Evolutionary conservation across 2,329 filamentous ascomycete species (phyloP).

Genomic region (Aspergillus tamarii): DNA sequence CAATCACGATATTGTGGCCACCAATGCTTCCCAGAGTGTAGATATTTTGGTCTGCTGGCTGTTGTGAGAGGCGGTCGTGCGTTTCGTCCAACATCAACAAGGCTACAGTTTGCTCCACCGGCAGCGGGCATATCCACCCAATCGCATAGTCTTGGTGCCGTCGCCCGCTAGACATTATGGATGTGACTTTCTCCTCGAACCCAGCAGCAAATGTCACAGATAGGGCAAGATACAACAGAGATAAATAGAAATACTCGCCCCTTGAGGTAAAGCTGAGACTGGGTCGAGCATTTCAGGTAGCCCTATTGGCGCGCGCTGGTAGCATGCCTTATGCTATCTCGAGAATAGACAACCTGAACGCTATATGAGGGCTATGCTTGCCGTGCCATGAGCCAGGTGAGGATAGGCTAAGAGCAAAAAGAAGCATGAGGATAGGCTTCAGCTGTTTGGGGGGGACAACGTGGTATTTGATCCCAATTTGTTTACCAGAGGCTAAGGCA

Average conservation of each 20-base stretch:
- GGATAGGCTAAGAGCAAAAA: neutral
- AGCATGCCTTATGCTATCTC: neutral
- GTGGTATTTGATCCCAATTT: neutral
- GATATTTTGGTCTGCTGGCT: slow-evolving; percentile 15
- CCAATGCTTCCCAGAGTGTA: slow-evolving; percentile 22
- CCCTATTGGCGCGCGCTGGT: neutral
- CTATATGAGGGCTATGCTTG: neutral
- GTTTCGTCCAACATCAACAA: slow-evolving; percentile 24
- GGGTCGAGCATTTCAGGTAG: neutral
- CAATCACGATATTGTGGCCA: slow-evolving; percentile 26
- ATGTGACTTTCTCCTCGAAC: neutral
- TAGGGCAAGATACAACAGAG: neutral
- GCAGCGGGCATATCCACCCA: slow-evolving; percentile 23
- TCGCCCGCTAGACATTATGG: neutral
- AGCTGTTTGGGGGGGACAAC: neutral
- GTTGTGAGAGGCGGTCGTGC: slow-evolving; percentile 17
- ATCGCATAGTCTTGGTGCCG: slow-evolving; percentile 24
- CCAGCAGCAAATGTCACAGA: neutral
- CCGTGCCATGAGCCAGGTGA: neutral
- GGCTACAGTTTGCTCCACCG: slow-evolving; percentile 25
- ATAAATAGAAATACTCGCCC: neutral
- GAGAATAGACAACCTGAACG: neutral
- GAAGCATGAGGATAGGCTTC: neutral
- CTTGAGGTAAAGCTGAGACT: neutral
- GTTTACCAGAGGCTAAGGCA: neutral